phyloP scores from a whole-genome alignment of 2,329 filamentous ascomycete genomes.

The Cercospora janseana region DNA sequence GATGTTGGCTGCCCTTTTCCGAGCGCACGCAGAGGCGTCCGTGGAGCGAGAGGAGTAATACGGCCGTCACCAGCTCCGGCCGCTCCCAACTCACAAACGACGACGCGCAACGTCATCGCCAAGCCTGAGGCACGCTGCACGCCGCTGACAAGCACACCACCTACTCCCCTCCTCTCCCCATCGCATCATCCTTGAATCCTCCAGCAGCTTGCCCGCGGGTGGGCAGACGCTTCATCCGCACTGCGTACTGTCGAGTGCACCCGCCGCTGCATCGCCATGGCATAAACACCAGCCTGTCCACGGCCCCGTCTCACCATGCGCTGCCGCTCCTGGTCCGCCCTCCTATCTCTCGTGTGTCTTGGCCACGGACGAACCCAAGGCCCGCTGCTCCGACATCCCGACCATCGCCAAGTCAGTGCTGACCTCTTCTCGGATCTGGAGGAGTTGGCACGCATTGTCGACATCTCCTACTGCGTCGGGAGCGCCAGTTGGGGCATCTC shows the following conservation, averaged over 20 bases:
- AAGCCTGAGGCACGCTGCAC: background rate
- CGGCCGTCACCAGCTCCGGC: background rate
- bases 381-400: slow-evolving; percentile 36
- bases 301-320: slow-evolving; percentile 6
- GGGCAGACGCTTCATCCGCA: background rate
- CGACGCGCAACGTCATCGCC: background rate
- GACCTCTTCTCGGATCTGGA: slow-evolving; percentile 77
- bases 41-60: no score
- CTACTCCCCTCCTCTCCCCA: background rate
- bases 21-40: no score
- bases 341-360: slow-evolving; percentile 28
- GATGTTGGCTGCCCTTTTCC: no score
- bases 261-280: slow-evolving; percentile 5
- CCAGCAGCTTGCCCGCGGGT: background rate
- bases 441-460: slow-evolving; percentile 84
- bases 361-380: slow-evolving; percentile 29
- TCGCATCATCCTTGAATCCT: background rate
- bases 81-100: background rate
- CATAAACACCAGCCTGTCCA: background rate
- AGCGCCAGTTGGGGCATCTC: slow-evolving; percentile 77
- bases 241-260: no score
- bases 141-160: background rate
- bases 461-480: slow-evolving; percentile 92
- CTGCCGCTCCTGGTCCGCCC: background rate
- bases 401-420: slow-evolving; percentile 52